Base-by-base conservation (phyloP, 1,284 basidiomycete species). In the Mixia osmundae region DNA sequence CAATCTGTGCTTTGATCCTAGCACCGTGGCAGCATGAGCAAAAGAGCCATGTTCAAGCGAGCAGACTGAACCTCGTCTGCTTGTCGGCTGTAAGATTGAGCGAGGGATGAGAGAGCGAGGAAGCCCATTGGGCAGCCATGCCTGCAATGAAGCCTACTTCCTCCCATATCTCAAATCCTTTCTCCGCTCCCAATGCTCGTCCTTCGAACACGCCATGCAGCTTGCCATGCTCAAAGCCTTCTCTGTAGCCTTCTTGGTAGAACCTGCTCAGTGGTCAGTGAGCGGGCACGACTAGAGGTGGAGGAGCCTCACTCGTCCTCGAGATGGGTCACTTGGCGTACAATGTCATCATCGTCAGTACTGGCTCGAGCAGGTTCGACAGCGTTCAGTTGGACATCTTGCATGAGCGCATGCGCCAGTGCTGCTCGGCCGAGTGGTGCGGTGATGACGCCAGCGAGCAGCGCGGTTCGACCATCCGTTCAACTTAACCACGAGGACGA, bases 81-180 rank as follows among this genome's bases (percentile, higher is more conserved):
- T 25, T 34, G 5, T 24, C 24, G 9, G 14, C 4, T 25, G 24
- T 34, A 5, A 14, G 21, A 15, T 34, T 24, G 7, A 16, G 14
- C 33, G 5, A n/a, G 14, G 5, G 11, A 5, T 5, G 14, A n/a
- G n/a, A n/a, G n/a, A 55, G 40, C 15, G 54, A 52, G 1, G 61
- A 59, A 37, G 61, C 53, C 76, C 78, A 91, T 41, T 73, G 66
- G 36, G 50, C 45, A 3, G 80, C 78, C 50, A 76, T 75, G 3
- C 83, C 87, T 50, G 79, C 68, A 53, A 89, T 89, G 53, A 75
- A 94, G 2, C 78, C 85, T 5, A 95, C 65, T 55, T 95, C 89
- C 55, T 91, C 83, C 83, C 87, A 94, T 54, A 94, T 70, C 57
- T 89, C 82, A 55, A 75, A 94, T 0, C 79, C 82, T 53, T 94